Percentiles rank a stretch among this genome's conserved stretches.
Evolutionary conservation across 441 rosid genomes (phyloP).

Genomic region (Dalechampia spathulata): DNA sequence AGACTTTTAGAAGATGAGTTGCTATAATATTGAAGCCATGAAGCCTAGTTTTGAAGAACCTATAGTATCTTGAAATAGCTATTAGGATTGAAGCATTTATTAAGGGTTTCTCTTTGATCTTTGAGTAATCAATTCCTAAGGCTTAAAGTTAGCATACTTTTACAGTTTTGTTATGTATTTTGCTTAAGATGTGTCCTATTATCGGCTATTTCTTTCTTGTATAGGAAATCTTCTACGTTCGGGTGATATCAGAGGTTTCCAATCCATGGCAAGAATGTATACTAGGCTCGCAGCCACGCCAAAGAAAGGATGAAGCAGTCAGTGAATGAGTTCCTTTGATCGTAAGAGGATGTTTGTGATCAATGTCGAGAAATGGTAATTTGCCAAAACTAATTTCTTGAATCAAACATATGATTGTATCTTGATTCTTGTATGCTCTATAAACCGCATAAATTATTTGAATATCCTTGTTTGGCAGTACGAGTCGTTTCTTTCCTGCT

Average conservation of each 20-base stretch:
- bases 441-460: too few relatives aligned
- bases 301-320: slow-evolving; percentile 59
- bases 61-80: not conserved
- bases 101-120: not conserved
- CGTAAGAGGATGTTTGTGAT: not conserved
- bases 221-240: slow-evolving; percentile 93
- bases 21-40: not conserved
- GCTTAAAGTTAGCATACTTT: not conserved
- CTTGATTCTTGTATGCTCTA: too few relatives aligned
- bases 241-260: slow-evolving; percentile 86
- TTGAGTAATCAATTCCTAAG: not conserved
- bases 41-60: not conserved
- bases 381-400: not conserved
- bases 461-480: too few relatives aligned
- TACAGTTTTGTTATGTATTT: not conserved
- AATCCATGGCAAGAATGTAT: slow-evolving; percentile 97
- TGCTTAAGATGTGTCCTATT: too few relatives aligned
- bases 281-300: slow-evolving; percentile 94
- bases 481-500: too few relatives aligned
- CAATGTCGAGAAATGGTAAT: not conserved
- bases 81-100: too few relatives aligned
- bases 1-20: not conserved
- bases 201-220: too few relatives aligned
- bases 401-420: too few relatives aligned
- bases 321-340: not conserved